These are phyloP conservation scores for Ceratobasidium sp. DNA, from an alignment of 1,284 basidiomycete species.

Conservation along the genomic window DNA sequence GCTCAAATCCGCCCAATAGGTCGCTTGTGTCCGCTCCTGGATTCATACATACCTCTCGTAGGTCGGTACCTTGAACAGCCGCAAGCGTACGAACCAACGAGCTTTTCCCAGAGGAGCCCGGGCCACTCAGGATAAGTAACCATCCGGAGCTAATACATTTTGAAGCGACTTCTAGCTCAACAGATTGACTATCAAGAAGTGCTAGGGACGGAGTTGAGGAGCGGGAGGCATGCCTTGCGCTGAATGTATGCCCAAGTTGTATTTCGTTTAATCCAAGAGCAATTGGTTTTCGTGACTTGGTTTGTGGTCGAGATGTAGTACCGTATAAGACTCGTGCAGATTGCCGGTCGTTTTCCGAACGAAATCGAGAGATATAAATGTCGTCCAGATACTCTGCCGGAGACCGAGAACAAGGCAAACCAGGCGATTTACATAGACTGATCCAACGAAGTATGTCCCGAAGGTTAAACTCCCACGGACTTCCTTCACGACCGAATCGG, in stretches of 20 bases:
- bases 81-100: conserved; percentile 77
- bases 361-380: conserved; percentile 88
- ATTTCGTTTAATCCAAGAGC: conserved; percentile 62
- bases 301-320: conserved; percentile 57
- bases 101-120: conserved; percentile 81
- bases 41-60: conserved; percentile 84
- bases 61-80: conserved; percentile 67
- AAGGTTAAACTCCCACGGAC: conserved; percentile 99
- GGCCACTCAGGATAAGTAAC: conserved; percentile 89
- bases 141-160: conserved; percentile 81
- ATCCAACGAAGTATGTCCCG: conserved; percentile 94
- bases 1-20: conserved; percentile 95
- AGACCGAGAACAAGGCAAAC: conserved; percentile 57
- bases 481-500: conserved; percentile 81
- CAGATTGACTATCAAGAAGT: conserved; percentile 46
- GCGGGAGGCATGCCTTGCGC: conserved; percentile 56
- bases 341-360: conserved; percentile 70
- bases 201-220: conserved; percentile 50
- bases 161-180: conserved; percentile 72
- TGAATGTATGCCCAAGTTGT: conserved; percentile 75
- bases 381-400: conserved; percentile 69
- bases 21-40: conserved; percentile 93
- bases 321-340: conserved; percentile 70
- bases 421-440: conserved; percentile 56
- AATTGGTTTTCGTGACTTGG: conserved; percentile 51